Conservation (phyloP, 257 asterid species). For the Haberlea rhodopensis region DNA sequence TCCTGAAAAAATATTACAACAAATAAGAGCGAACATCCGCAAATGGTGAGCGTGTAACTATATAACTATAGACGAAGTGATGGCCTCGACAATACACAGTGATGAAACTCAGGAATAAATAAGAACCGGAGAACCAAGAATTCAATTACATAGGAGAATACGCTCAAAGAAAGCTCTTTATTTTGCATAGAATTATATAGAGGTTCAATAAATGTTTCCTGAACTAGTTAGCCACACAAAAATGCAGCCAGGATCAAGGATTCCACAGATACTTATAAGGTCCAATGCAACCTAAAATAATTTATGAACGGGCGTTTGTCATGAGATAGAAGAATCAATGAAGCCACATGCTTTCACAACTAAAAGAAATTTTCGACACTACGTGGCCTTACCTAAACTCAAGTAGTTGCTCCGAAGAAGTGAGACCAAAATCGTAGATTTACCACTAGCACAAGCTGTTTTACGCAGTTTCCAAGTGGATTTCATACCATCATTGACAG, state of each 20-base stretch:
- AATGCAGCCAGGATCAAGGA: neutral
- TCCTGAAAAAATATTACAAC: constrained; percentile 46
- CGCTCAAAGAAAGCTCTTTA: neutral
- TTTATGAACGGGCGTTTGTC: too few relatives aligned
- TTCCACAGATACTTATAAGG: neutral
- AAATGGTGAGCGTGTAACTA: neutral
- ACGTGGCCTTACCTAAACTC: constrained; percentile 54
- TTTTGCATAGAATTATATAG: neutral
- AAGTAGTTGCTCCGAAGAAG: constrained; percentile 74
- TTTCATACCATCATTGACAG: constrained; percentile 25
- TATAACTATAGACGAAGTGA: neutral
- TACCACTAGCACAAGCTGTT: constrained; percentile 20
- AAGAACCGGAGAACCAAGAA: neutral
- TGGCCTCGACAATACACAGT: neutral
- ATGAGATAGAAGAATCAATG: neutral
- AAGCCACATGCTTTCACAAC: neutral
- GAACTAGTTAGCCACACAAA: neutral
- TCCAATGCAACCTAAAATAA: neutral
- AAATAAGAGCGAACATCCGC: constrained; percentile 20
- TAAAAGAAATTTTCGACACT: neutral
- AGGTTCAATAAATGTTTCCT: neutral
- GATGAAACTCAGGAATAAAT: neutral
- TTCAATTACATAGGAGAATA: neutral
- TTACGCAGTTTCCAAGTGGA: constrained; percentile 29
- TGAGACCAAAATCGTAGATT: constrained; percentile 50